phyloP scores from a whole-genome alignment of 2,329 filamentous ascomycete species.

The Fusarium sp. region DNA sequence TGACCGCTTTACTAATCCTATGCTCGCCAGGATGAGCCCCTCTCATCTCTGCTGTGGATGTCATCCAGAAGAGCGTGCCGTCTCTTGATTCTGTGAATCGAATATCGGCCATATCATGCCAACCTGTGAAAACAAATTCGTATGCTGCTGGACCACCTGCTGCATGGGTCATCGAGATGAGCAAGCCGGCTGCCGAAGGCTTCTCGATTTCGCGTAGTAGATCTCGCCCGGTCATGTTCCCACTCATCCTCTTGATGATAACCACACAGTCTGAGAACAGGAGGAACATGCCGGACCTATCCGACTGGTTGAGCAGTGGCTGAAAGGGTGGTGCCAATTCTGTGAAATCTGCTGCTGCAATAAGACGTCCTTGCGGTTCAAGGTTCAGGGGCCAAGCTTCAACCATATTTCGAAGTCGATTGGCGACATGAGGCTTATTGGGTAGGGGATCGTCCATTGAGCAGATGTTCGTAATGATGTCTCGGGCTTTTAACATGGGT shows the following conservation, averaged over 20 bases:
- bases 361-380: conserved; percentile 80
- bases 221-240: conserved; percentile 77
- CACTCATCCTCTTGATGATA: conserved; percentile 77
- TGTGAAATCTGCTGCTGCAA: conserved; percentile 83
- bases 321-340: conserved; percentile 82
- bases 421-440: conserved; percentile 80
- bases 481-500: conserved; percentile 86
- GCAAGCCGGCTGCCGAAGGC: conserved; percentile 73
- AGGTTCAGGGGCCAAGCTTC: conserved; percentile 81
- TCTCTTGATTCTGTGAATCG: conserved; percentile 80
- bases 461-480: conserved; percentile 96
- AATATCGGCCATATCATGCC: conserved; percentile 76
- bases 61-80: conserved; percentile 75
- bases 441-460: conserved; percentile 82
- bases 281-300: conserved; percentile 78
- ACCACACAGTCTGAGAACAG: conserved; percentile 88
- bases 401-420: conserved; percentile 80
- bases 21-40: conserved; percentile 63
- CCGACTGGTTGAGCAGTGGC: conserved; percentile 56
- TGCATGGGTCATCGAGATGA: conserved; percentile 74
- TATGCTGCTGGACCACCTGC: conserved; percentile 72
- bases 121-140: conserved; percentile 82
- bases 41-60: conserved; percentile 72
- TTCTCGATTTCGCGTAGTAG: conserved; percentile 89
- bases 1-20: conserved; percentile 61